Conservation (phyloP, 2,329 filamentous ascomycete species). For the Volutella citrinella region DNA sequence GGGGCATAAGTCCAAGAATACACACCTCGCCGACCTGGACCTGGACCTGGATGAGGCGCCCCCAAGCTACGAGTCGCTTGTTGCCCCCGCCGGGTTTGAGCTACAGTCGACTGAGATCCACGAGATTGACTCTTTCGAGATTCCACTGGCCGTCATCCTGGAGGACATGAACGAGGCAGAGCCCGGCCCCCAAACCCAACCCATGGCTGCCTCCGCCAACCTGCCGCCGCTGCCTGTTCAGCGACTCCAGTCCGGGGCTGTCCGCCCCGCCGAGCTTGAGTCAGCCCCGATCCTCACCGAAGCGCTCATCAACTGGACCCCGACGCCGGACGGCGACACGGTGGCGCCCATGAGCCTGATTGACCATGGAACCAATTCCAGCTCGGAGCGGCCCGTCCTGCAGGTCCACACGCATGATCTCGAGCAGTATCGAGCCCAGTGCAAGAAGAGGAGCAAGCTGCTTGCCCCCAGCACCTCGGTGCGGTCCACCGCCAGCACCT, state of each 20-base stretch:
- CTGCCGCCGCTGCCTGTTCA: slow-evolving; percentile 19
- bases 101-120: slow-evolving; percentile 49
- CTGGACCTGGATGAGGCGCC: slow-evolving; percentile 37
- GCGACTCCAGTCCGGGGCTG: slow-evolving; percentile 12
- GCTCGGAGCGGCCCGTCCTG: slow-evolving; percentile 32
- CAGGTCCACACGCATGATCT: slow-evolving; percentile 38
- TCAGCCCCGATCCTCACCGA: slow-evolving; percentile 17
- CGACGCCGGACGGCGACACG: slow-evolving; percentile 22
- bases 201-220: slow-evolving; percentile 11
- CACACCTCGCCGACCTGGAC: slow-evolving; percentile 21
- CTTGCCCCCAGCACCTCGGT: slow-evolving; percentile 48
- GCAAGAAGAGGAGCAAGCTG: slow-evolving; percentile 36
- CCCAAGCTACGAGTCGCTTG: slow-evolving; percentile 45
- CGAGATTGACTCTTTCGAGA: slow-evolving; percentile 50
- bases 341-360: slow-evolving; percentile 22
- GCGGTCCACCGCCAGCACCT: slow-evolving; percentile 41
- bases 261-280: slow-evolving; percentile 24
- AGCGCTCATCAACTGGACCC: slow-evolving; percentile 26
- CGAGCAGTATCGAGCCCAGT: slow-evolving; percentile 28
- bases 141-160: slow-evolving; percentile 30
- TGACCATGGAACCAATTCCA: slow-evolving; percentile 14
- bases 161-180: slow-evolving; percentile 24
- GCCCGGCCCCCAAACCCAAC: slow-evolving; percentile 7
- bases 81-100: slow-evolving; percentile 35
- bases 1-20: slow-evolving; percentile 44